phyloP scores from a whole-genome alignment of 2,329 filamentous ascomycete genomes.

The Sphaerulina vaccinii region DNA sequence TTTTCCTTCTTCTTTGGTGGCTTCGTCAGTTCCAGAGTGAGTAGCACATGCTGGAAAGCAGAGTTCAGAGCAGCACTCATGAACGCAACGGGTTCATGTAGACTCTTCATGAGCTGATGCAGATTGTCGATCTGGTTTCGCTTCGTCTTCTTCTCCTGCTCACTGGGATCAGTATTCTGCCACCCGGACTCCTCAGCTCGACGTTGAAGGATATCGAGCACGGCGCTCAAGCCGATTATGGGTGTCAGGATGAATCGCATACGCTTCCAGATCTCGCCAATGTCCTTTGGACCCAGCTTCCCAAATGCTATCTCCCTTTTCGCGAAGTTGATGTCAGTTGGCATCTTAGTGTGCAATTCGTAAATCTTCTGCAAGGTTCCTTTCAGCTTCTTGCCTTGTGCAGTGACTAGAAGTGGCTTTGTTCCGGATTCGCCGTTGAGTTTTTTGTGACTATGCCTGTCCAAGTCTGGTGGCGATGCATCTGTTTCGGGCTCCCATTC shows the following conservation, averaged over 20 bases:
- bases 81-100: slow-evolving; percentile 65
- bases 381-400: slow-evolving; percentile 34
- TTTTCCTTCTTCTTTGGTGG: slow-evolving; percentile 33
- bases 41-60: slow-evolving; percentile 63
- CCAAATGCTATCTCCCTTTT: slow-evolving; percentile 73
- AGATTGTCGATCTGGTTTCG: slow-evolving; percentile 35
- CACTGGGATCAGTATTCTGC: slow-evolving; percentile 30
- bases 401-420: slow-evolving; percentile 22
- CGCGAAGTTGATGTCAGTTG: slow-evolving; percentile 66
- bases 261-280: slow-evolving; percentile 59
- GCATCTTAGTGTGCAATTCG: slow-evolving; percentile 66
- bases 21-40: slow-evolving; percentile 54
- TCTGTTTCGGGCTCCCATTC: slow-evolving; percentile 47
- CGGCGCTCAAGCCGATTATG: slow-evolving; percentile 63
- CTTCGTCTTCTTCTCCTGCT: slow-evolving; percentile 19
- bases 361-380: slow-evolving; percentile 31
- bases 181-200: slow-evolving; percentile 59
- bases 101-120: slow-evolving; percentile 68
- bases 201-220: slow-evolving; percentile 69
- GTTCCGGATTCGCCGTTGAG: not conserved
- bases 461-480: not conserved
- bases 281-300: slow-evolving; percentile 63
- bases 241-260: slow-evolving; percentile 66
- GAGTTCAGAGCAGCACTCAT: slow-evolving; percentile 64
- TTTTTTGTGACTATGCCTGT: not conserved